Evolutionary conservation across 2,329 filamentous ascomycete genomes (phyloP).

Genomic region (Trichophyton benhamiae): DNA sequence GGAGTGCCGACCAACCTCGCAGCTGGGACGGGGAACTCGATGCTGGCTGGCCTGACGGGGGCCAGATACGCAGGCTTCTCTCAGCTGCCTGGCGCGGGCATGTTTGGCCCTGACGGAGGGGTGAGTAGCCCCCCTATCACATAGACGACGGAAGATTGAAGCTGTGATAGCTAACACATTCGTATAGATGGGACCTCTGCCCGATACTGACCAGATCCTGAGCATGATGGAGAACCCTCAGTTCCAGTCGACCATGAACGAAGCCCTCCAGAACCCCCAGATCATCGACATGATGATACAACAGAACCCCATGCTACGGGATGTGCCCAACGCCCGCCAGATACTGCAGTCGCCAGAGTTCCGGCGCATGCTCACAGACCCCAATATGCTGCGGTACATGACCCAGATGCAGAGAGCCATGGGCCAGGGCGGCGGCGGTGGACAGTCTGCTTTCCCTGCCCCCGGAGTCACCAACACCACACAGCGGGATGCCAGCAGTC

Average conservation of each 20-base stretch:
- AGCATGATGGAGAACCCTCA: slow-evolving; percentile 81
- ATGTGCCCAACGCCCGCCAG: slow-evolving; percentile 63
- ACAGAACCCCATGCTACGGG: slow-evolving; percentile 69
- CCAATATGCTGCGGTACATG: slow-evolving; percentile 68
- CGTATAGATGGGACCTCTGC: slow-evolving; percentile 74
- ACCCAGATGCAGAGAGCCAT: slow-evolving; percentile 65
- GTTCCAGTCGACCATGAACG: slow-evolving; percentile 77
- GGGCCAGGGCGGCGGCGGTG: slow-evolving; percentile 31
- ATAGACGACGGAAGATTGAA: not conserved
- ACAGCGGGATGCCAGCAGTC: slow-evolving; percentile 32
- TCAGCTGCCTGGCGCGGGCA: slow-evolving; percentile 71
- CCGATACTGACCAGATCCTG: slow-evolving; percentile 65
- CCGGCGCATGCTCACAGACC: slow-evolving; percentile 85
- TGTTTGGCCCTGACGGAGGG: slow-evolving; percentile 89
- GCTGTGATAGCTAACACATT: not conserved
- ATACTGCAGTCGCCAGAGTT: slow-evolving; percentile 82
- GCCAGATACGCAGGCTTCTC: slow-evolving; percentile 79
- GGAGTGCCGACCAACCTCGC: slow-evolving; percentile 39
- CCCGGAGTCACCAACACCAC: slow-evolving; percentile 86
- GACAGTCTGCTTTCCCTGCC: slow-evolving; percentile 59
- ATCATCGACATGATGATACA: slow-evolving; percentile 93
- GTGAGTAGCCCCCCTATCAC: slow-evolving; percentile 44
- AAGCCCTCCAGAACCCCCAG: slow-evolving; percentile 87
- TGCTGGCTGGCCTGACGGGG: slow-evolving; percentile 78
- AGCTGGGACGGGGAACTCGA: slow-evolving; percentile 60